Evolutionary conservation across 345 rosid genomes (phyloP).

Genomic region (Linum trigynum): DNA sequence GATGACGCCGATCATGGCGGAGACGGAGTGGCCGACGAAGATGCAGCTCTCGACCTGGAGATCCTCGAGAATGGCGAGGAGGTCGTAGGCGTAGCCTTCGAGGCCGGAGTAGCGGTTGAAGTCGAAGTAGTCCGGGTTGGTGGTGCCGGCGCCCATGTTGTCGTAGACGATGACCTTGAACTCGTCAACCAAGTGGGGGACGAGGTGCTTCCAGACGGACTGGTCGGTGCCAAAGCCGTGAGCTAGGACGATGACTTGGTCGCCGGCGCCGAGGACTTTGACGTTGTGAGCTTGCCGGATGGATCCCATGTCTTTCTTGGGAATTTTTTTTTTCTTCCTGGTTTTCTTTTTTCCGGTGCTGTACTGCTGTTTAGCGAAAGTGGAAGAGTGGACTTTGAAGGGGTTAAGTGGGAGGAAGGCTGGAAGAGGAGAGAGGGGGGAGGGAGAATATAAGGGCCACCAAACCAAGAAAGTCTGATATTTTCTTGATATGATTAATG

Average conservation of each 20-base stretch:
- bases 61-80: conserved; percentile 3
- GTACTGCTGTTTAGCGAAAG: too few species aligned
- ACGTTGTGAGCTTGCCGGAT: conserved; percentile 5
- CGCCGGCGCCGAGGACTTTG: conserved; percentile 1
- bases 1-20: conserved; percentile 6
- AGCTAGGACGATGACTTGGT: conserved; percentile 2
- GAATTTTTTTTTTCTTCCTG: background rate
- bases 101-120: conserved; percentile 2
- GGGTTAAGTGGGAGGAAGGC: too few species aligned
- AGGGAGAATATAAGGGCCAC: too few species aligned
- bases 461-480: too few species aligned
- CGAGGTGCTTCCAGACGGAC: conserved; percentile 6
- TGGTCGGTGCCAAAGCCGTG: conserved; percentile 12
- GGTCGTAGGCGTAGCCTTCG: conserved; percentile 4
- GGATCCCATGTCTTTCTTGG: background rate
- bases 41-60: background rate
- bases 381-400: too few species aligned
- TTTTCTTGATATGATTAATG: too few species aligned
- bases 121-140: conserved; percentile 8
- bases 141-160: conserved; percentile 8
- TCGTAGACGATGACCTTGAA: conserved; percentile 2
- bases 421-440: too few species aligned
- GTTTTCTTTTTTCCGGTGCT: too few species aligned
- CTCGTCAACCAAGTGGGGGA: conserved; percentile 7
- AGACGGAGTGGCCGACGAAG: conserved; percentile 6